phyloP scores from a whole-genome alignment of 306 rosid species.

The Quercus gilva region DNA sequence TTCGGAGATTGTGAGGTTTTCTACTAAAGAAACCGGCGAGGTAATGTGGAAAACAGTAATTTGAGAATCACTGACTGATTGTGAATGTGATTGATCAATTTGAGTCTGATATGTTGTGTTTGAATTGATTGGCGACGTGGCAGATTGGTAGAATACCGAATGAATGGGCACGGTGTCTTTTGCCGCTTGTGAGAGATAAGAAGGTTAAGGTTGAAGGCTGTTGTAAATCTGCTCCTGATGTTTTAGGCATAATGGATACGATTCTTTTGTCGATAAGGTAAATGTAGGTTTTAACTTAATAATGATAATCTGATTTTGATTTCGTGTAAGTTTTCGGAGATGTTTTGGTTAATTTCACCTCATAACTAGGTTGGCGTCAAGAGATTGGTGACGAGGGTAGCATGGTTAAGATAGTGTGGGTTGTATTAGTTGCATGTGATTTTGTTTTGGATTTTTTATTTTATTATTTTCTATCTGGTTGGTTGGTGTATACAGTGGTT shows the following conservation, averaged over 20 bases:
- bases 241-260: conserved; percentile 75
- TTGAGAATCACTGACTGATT: not conserved
- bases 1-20: conserved; percentile 87
- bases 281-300: not conserved
- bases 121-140: conserved; percentile 20
- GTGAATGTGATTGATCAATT: not conserved
- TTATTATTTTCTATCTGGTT: not conserved
- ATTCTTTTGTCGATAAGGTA: conserved; percentile 75
- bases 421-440: not conserved
- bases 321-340: not conserved
- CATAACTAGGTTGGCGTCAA: not conserved
- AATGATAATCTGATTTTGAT: not conserved
- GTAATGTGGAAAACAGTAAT: conserved; percentile 29
- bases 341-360: not conserved
- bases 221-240: conserved; percentile 68
- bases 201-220: conserved; percentile 69
- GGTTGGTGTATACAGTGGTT: not conserved
- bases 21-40: conserved; percentile 69
- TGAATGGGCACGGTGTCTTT: conserved; percentile 92
- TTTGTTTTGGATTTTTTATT: not conserved
- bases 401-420: not conserved
- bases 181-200: conserved; percentile 77
- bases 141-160: conserved; percentile 96
- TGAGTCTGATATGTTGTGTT: conserved; percentile 15
- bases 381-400: not conserved